Evolutionary conservation across 2,329 filamentous ascomycete genomes (phyloP).

Genomic region (Dothideomycetes sp.): DNA sequence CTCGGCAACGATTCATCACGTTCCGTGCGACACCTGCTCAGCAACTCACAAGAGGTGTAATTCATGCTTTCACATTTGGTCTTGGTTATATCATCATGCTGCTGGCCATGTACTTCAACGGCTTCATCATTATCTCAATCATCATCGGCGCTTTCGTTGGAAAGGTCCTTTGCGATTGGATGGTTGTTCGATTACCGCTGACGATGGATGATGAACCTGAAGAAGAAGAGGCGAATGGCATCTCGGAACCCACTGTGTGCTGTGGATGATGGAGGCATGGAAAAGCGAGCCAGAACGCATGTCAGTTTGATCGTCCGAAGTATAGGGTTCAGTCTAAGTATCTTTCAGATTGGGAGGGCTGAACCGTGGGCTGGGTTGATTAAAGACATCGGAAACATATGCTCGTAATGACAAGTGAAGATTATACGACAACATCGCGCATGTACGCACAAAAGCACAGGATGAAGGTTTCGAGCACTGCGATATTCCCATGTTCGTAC

Average conservation of each 20-base stretch:
- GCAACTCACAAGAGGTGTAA: conserved; percentile 41
- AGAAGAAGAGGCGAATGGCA: background rate
- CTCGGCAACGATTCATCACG: conserved; percentile 50
- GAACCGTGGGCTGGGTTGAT: no score
- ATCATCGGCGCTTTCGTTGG: conserved; percentile 68
- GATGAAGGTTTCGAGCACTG: no score
- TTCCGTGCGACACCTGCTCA: conserved; percentile 4
- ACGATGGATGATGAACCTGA: background rate
- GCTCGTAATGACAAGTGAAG: no score
- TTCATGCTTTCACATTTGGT: conserved; percentile 64
- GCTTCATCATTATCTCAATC: conserved; percentile 72
- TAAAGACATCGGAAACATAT: no score
- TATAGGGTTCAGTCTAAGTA: no score
- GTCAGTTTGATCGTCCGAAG: no score
- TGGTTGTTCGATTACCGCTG: conserved; percentile 1
- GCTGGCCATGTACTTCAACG: conserved; percentile 56
- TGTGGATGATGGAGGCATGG: conserved; percentile 4
- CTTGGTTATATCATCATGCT: conserved; percentile 75
- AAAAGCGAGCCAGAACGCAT: no score
- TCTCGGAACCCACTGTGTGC: conserved; percentile 7
- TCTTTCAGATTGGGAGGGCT: no score
- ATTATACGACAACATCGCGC: no score
- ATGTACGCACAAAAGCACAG: no score
- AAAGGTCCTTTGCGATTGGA: conserved; percentile 63
- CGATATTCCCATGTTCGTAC: no score